Percentiles rank a stretch among this genome's conserved stretches.
Evolutionary conservation across 2,329 filamentous ascomycete genomes (phyloP).

Genomic region (Sclerotinia glacialis): DNA sequence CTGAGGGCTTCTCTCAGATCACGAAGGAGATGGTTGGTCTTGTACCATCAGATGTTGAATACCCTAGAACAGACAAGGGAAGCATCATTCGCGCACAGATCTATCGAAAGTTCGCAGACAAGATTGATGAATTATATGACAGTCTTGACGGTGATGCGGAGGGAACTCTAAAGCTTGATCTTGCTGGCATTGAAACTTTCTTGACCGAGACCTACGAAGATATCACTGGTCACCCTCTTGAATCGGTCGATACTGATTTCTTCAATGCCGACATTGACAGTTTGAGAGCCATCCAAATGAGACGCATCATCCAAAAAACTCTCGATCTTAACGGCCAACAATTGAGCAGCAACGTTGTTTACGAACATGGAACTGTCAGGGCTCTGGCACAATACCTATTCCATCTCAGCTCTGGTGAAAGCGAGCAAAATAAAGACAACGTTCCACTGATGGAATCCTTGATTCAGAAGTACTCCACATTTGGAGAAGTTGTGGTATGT

Average conservation of each 20-base stretch:
- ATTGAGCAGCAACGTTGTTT: conserved; percentile 56
- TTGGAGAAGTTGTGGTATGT: conserved; percentile 32
- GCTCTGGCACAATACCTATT: conserved; percentile 47
- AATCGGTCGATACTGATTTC: conserved; percentile 51
- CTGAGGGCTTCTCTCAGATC: conserved; percentile 53
- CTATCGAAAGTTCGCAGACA: conserved; percentile 45
- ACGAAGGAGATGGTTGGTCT: conserved; percentile 53
- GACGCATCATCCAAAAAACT: conserved; percentile 50
- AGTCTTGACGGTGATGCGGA: conserved; percentile 33
- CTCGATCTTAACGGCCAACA: conserved; percentile 48
- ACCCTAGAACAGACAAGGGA: conserved; percentile 53
- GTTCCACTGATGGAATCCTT: conserved; percentile 46
- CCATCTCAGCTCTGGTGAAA: conserved; percentile 39
- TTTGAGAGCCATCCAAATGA: conserved; percentile 55
- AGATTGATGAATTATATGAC: conserved; percentile 46
- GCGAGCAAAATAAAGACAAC: conserved; percentile 39
- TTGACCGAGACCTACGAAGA: conserved; percentile 30
- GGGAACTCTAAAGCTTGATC: conserved; percentile 29
- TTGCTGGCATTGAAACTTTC: conserved; percentile 38
- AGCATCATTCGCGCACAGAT: conserved; percentile 51
- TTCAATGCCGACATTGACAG: conserved; percentile 58
- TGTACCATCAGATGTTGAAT: conserved; percentile 44
- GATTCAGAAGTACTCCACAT: conserved; percentile 46
- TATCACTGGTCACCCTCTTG: conserved; percentile 19
- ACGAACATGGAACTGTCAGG: conserved; percentile 52